phyloP scores from a whole-genome alignment of 306 rosid genomes.

The Ammopiptanthus mongolicus region DNA sequence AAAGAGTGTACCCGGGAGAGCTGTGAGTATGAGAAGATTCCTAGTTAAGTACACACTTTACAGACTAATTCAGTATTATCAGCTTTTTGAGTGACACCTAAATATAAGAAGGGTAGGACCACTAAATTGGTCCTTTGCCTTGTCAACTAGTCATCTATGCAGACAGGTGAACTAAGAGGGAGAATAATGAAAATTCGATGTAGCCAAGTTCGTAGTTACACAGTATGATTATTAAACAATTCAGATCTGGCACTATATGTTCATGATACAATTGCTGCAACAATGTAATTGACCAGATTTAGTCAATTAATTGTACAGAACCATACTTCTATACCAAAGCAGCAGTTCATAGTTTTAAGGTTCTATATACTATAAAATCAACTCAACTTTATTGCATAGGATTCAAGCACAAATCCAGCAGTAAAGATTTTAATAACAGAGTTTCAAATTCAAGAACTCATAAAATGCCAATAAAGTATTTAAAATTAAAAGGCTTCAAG shows the following conservation, averaged over 20 bases:
- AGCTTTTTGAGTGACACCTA: background rate
- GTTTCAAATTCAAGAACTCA: background rate
- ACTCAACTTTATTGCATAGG: background rate
- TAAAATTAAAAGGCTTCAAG: background rate
- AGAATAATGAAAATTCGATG: background rate
- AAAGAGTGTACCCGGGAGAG: conserved; percentile 54
- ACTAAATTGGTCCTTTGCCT: background rate
- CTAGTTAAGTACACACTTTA: background rate
- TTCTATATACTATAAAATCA: background rate
- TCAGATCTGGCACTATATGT: background rate
- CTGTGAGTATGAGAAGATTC: conserved; percentile 31
- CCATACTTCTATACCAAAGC: background rate
- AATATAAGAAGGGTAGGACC: background rate
- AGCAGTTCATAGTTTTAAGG: background rate
- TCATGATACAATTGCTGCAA: background rate
- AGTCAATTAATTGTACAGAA: background rate
- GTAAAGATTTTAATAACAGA: background rate
- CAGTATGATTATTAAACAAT: background rate
- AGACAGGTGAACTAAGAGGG: background rate
- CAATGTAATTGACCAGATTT: background rate
- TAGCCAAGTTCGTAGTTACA: background rate
- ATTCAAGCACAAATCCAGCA: background rate
- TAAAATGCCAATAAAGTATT: background rate
- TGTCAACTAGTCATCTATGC: background rate
- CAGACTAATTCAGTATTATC: conserved; percentile 3